Base-by-base conservation (phyloP, 345 rosid genomes). In the Salix exigua region DNA sequence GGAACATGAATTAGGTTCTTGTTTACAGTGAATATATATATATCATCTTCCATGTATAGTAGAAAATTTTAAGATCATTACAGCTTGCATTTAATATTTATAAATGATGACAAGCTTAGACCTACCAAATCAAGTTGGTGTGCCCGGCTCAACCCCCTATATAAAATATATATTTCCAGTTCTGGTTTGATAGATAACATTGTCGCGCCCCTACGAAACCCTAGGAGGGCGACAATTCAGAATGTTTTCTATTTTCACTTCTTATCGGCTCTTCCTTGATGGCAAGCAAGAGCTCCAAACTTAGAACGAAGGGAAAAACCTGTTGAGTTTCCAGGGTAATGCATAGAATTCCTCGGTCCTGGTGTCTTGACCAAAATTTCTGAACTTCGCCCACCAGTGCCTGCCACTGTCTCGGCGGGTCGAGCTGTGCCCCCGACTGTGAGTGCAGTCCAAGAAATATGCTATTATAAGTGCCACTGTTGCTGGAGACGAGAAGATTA, bases 361-460 rank as follows among this genome's bases (percentile, higher is more conserved):
- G 21, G 83, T 40, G 81, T 95, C 98, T 26, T 86, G 76, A 9
- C 78, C 72, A 76, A 80, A 93, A 13, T 35, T 66, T 68, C 89
- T 81, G 82, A 95, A 95, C 80, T 89, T 93, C 40, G 42, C 90
- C 94, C 96, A 91, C 96, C 99, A 95, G 64, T 93, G 98, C 73
- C 98, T 86, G 65, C 98, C 98, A 73, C 91, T 88, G 80, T 95
- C 99, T 73, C 86, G 84, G 72, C 91, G 71, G 19, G 86, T 86
- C 0, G 91, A 75, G 68, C 68, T 77, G 60, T 91, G 85, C 30
- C 91, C 85, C 4, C 77, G 70, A 77, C 90, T 81, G 64, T 88
- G 97, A 70, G 94, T 89, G 83, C 77, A 37, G 71, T 93, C 98
- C 86, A 96, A 73, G 37, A 87, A 81, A 77, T 60, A 86, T 0